Conservation (phyloP, 306 rosid species). For the Vigna angularis region DNA sequence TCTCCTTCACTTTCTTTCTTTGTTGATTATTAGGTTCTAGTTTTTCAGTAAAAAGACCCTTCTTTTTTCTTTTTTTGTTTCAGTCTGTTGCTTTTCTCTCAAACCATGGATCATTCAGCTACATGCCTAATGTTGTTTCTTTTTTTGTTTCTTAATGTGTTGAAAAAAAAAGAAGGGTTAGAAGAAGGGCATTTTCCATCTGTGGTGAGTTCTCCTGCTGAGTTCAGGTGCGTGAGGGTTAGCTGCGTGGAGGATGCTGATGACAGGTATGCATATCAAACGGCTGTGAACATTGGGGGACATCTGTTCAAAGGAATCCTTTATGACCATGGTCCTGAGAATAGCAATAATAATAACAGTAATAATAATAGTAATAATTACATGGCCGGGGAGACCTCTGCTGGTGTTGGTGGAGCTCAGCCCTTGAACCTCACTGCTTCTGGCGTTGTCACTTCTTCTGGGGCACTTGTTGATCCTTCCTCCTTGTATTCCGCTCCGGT, state of each 20-base stretch:
- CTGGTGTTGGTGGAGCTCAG: slow-evolving; percentile 51
- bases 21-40: not conserved
- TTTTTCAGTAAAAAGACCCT: not conserved
- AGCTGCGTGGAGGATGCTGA: slow-evolving; percentile 71
- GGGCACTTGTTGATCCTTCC: slow-evolving; percentile 61
- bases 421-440: slow-evolving; percentile 64
- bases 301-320: slow-evolving; percentile 91
- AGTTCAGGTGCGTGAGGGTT: slow-evolving; percentile 85
- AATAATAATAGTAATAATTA: slow-evolving; percentile 39
- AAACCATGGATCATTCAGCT: not conserved
- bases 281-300: slow-evolving; percentile 91
- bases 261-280: slow-evolving; percentile 86
- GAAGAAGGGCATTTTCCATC: slow-evolving; percentile 78
- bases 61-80: not conserved
- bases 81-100: not conserved
- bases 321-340: slow-evolving; percentile 79
- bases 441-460: slow-evolving; percentile 47
- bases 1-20: slow-evolving; percentile 23
- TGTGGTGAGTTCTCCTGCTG: slow-evolving; percentile 67
- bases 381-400: slow-evolving; percentile 63
- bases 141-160: not conserved
- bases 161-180: slow-evolving; percentile 50
- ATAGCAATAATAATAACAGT: not conserved
- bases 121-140: not conserved
- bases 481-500: slow-evolving; percentile 69